Evolutionary conservation across 2,329 filamentous ascomycete genomes (phyloP).

Genomic region (Huntiella bhutanensis): DNA sequence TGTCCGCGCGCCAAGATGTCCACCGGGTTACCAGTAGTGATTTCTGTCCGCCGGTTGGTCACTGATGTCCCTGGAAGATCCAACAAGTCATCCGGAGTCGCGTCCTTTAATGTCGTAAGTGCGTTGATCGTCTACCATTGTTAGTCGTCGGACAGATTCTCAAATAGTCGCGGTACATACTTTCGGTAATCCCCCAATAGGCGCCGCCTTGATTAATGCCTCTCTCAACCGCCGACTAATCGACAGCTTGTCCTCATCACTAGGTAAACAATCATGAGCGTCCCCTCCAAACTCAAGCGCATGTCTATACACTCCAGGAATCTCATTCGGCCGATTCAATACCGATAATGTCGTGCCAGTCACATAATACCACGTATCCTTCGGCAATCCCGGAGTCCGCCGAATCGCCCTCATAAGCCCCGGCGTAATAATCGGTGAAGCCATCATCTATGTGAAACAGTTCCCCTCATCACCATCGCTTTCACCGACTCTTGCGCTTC

Average conservation of each 20-base stretch:
- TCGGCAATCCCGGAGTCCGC: conserved; percentile 23
- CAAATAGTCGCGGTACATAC: conserved; percentile 16
- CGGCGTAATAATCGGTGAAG: conserved; percentile 18
- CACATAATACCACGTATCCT: conserved; percentile 30
- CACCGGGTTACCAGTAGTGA: conserved; percentile 19
- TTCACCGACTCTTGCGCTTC: no score
- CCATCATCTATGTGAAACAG: neutral
- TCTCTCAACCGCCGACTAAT: conserved; percentile 29
- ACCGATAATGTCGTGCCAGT: conserved; percentile 26
- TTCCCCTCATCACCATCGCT: no score
- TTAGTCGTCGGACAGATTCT: neutral
- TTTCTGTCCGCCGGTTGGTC: conserved; percentile 21
- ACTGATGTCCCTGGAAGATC: conserved; percentile 22
- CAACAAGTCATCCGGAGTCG: conserved; percentile 23
- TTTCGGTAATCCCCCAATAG: conserved; percentile 31
- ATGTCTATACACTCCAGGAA: conserved; percentile 25
- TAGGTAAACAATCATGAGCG: conserved; percentile 14
- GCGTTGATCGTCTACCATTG: conserved; percentile 26
- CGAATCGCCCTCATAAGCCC: conserved; percentile 23
- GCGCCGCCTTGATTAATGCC: conserved; percentile 28
- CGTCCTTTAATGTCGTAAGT: conserved; percentile 25
- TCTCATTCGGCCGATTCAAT: conserved; percentile 30
- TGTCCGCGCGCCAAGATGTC: conserved; percentile 25
- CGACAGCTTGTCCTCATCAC: conserved; percentile 21
- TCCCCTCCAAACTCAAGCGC: conserved; percentile 20